phyloP scores from a whole-genome alignment of 2,329 filamentous ascomycete genomes.

The Trichoderma cornu-damae region DNA sequence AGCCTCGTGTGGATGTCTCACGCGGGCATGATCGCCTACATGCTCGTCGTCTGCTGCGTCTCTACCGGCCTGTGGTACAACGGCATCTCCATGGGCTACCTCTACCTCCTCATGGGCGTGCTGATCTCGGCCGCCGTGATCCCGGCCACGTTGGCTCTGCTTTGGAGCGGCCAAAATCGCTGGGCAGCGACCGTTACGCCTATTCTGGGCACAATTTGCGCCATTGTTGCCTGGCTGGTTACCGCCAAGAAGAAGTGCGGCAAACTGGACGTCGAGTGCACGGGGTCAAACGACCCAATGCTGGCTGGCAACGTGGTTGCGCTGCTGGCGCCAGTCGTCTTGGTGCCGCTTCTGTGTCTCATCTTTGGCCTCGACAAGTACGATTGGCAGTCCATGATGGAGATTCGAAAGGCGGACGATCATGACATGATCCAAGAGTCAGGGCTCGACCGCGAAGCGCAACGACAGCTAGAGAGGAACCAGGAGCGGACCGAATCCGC shows the following conservation, averaged over 20 bases:
- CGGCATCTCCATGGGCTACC: slow-evolving; percentile 79
- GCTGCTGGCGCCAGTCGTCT: slow-evolving; percentile 68
- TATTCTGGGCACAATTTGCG: slow-evolving; percentile 59
- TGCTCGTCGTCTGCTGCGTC: slow-evolving; percentile 71
- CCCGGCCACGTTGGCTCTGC: slow-evolving; percentile 71
- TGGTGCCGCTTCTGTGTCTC: slow-evolving; percentile 71
- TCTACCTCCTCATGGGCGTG: slow-evolving; percentile 87
- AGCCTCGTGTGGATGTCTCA: slow-evolving; percentile 77
- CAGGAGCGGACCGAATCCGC: slow-evolving; percentile 36
- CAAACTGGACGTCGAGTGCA: slow-evolving; percentile 63
- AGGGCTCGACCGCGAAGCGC: slow-evolving; percentile 39
- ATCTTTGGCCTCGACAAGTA: slow-evolving; percentile 60
- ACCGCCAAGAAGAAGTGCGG: slow-evolving; percentile 66
- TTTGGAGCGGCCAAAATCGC: slow-evolving; percentile 76
- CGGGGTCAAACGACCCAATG: slow-evolving; percentile 81
- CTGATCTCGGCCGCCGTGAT: slow-evolving; percentile 83
- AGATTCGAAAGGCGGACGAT: slow-evolving; percentile 74
- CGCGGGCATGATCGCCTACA: slow-evolving; percentile 63
- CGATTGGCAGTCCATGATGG: slow-evolving; percentile 79
- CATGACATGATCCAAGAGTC: slow-evolving; percentile 61
- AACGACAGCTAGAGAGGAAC: slow-evolving; percentile 21
- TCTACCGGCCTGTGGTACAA: slow-evolving; percentile 69
- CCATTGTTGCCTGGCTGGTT: slow-evolving; percentile 70
- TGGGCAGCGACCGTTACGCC: slow-evolving; percentile 64
- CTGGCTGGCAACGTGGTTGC: slow-evolving; percentile 80